phyloP scores from a whole-genome alignment of 2,329 filamentous ascomycete species.

The Bipolaris bicolor region DNA sequence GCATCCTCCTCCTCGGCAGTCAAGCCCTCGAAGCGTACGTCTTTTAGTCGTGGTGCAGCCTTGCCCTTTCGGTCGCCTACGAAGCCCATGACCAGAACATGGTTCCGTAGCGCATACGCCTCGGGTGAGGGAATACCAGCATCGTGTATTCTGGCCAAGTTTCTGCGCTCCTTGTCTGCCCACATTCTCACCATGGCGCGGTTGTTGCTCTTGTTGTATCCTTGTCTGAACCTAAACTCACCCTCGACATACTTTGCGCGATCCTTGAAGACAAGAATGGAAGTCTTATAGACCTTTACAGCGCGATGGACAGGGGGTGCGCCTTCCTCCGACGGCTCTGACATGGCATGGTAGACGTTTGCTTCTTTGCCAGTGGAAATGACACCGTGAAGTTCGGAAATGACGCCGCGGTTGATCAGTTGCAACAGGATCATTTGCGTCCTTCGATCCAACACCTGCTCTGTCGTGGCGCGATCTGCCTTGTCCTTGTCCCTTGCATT shows the following conservation, averaged over 20 bases:
- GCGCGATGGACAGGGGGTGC: constrained; percentile 71
- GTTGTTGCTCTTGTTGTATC: constrained; percentile 93
- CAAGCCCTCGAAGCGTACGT: constrained; percentile 75
- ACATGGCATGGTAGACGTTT: constrained; percentile 92
- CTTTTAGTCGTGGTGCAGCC: constrained; percentile 85
- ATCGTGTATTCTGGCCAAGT: constrained; percentile 80
- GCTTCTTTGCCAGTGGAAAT: constrained; percentile 97
- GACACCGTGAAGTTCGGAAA: constrained; percentile 92
- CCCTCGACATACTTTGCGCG: constrained; percentile 94
- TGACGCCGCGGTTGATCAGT: constrained; percentile 89
- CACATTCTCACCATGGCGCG: constrained; percentile 97
- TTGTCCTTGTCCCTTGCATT: constrained; percentile 72
- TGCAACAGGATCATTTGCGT: constrained; percentile 95
- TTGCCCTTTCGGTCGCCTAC: constrained; percentile 85
- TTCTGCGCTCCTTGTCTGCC: constrained; percentile 98
- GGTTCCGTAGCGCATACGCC: constrained; percentile 85
- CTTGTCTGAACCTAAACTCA: constrained; percentile 87
- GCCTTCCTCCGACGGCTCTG: constrained; percentile 58
- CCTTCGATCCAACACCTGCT: constrained; percentile 91
- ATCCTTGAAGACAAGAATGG: constrained; percentile 97
- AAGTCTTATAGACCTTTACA: constrained; percentile 99
- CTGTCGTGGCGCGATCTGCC: constrained; percentile 88
- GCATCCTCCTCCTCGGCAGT: constrained; percentile 62
- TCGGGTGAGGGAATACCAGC: constrained; percentile 91
- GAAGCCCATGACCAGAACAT: constrained; percentile 95